Evolutionary conservation across 169 alveolate genomes (phyloP), one percentile per base, ranked within the genome.

Genomic region (Sarcocystis neurona): DNA sequence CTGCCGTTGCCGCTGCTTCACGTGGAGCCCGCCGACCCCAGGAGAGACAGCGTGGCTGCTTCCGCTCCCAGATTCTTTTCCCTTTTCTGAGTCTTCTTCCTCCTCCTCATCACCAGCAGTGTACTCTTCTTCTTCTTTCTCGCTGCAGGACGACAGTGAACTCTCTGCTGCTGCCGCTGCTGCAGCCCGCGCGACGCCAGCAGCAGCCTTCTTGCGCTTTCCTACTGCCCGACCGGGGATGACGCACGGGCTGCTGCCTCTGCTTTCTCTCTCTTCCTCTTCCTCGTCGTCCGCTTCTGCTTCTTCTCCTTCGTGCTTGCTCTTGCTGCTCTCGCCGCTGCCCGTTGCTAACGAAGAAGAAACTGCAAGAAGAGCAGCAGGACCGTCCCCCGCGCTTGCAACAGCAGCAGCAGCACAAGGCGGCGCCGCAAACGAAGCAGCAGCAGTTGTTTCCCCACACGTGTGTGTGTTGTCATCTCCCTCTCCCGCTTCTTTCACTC

Each of bases 111-210:
- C 43, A 70, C 32, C 12, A 20, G n/a, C 79, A 30, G 50, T 70
- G 3, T 43, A 70, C 2, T 12, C 79, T 6, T 70, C 79, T 34
- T 43, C 72, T n/a, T n/a, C n/a, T n/a, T n/a, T n/a, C n/a, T n/a
- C n/a, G n/a, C n/a, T n/a, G n/a, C n/a, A n/a, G n/a, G n/a, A n/a
- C n/a, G n/a, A n/a, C n/a, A n/a, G n/a, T n/a, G n/a, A n/a, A n/a
- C n/a, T n/a, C n/a, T n/a, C n/a, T 3, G 72, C 79, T 4, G 23
- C 23, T 30, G 47, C 47, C 27, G 79, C 70, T 48, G 79, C 74
- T 44, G 89, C 70, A 47, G 68, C 82, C n/a, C 89, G 23, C n/a
- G 70, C 60, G 79, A 44, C 82, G 44, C 89, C 82, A 84, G 77
- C 50, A 37, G 89, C 89, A 10, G 44, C 89, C 48, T 70, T 70